phyloP scores from a whole-genome alignment of 2,329 filamentous ascomycete species.

The Fonsecaea nubica region DNA sequence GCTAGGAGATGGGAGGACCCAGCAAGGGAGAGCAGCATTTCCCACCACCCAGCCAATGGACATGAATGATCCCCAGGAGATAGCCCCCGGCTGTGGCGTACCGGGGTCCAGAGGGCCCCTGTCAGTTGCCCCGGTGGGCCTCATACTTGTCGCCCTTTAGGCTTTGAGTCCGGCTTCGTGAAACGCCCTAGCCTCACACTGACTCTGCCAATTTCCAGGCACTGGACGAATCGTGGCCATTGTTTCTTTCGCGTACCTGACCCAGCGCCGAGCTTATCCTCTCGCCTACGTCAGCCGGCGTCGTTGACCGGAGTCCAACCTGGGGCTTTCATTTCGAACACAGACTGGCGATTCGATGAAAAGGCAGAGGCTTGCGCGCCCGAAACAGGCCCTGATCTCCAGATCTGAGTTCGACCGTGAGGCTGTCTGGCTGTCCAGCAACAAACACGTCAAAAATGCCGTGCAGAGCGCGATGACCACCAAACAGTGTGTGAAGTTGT shows the following conservation, averaged over 20 bases:
- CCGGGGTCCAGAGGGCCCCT: slow-evolving; percentile 28
- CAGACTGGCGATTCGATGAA: slow-evolving; percentile 17
- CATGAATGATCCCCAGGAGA: slow-evolving; percentile 21
- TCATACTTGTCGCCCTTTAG: slow-evolving; percentile 25
- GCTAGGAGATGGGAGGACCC: slow-evolving; percentile 19
- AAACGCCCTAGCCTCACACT: slow-evolving; percentile 35
- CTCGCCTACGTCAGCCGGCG: slow-evolving; percentile 35
- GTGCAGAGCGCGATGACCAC: slow-evolving; percentile 14
- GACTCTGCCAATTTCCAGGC: slow-evolving; percentile 35
- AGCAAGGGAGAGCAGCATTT: slow-evolving; percentile 7
- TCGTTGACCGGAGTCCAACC: slow-evolving; percentile 22
- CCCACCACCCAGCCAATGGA: slow-evolving; percentile 18
- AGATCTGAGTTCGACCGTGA: slow-evolving; percentile 1
- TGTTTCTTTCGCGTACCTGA: slow-evolving; percentile 35
- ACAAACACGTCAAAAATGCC: slow-evolving; percentile 23
- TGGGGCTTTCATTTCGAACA: slow-evolving; percentile 29
- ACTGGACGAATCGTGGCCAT: slow-evolving; percentile 26
- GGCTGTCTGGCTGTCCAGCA: slow-evolving; percentile 13
- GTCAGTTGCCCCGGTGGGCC: slow-evolving; percentile 21
- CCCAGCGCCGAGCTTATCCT: slow-evolving; percentile 32
- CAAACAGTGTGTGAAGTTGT: slow-evolving; percentile 16
- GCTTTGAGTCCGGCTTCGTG: slow-evolving; percentile 32
- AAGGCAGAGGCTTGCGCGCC: slow-evolving; percentile 23
- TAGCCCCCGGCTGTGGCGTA: slow-evolving; percentile 25
- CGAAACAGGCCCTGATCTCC: not conserved